phyloP scores from a whole-genome alignment of 179 eudicot genomes.

The Beta lomatogona region DNA sequence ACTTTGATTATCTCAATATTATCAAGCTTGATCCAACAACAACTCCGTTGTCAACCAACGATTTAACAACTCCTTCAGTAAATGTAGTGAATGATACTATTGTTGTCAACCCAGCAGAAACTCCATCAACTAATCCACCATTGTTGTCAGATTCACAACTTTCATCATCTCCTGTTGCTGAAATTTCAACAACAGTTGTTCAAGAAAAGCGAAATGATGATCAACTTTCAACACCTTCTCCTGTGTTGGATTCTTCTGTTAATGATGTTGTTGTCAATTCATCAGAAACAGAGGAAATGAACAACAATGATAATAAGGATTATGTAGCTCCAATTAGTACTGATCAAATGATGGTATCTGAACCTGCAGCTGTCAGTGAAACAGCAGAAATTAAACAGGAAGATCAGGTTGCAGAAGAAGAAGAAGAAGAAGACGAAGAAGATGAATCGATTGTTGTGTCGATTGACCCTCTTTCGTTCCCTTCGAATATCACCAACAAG shows the following conservation, averaged over 20 bases:
- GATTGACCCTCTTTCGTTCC: constrained; percentile 13
- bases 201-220: not conserved
- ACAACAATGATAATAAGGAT: not conserved
- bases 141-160: not conserved
- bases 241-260: not conserved
- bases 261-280: not conserved
- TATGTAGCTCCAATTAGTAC: not conserved
- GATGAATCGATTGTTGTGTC: not conserved
- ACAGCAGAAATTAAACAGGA: not conserved
- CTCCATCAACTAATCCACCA: not conserved
- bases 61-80: constrained; percentile 15
- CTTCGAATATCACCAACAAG: constrained; percentile 3
- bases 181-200: not conserved
- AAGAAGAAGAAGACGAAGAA: not conserved
- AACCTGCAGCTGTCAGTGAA: not conserved
- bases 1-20: constrained; percentile 6
- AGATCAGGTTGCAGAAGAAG: not conserved
- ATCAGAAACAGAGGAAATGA: not conserved
- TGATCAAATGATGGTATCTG: too few species aligned
- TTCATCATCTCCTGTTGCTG: not conserved
- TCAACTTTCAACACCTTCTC: not conserved
- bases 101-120: not conserved
- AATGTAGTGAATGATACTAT: not conserved
- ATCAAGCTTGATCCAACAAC: not conserved
- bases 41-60: not conserved